These are phyloP conservation scores for Canariomyces notabilis DNA, from an alignment of 2,329 filamentous ascomycete species.

Conservation along the genomic window DNA sequence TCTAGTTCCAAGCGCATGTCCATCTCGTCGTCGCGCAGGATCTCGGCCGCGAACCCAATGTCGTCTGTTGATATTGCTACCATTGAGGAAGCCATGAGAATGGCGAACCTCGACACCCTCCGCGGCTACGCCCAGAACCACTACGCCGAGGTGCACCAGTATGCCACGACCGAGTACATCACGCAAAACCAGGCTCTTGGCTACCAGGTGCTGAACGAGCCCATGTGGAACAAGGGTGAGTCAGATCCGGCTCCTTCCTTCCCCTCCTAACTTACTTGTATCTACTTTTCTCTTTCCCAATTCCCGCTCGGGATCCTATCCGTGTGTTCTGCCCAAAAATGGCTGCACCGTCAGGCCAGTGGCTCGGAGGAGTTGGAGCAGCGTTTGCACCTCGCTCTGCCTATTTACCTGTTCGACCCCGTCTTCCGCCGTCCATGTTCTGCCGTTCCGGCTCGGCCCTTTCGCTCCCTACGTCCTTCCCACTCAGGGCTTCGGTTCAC, in stretches of 20 bases:
- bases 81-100: conserved; percentile 57
- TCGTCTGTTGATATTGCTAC: conserved; percentile 51
- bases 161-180: conserved; percentile 49
- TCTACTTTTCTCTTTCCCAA: conserved; percentile 1
- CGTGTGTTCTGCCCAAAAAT: conserved; percentile 2
- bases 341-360: too few relatives aligned
- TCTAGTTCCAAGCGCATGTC: conserved; percentile 46
- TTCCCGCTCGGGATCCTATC: not conserved
- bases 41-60: conserved; percentile 51
- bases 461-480: not conserved
- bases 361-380: too few relatives aligned
- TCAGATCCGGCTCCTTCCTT: conserved; percentile 14
- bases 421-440: not conserved
- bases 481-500: conserved; percentile 2
- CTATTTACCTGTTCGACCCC: not conserved
- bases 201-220: conserved; percentile 58
- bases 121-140: conserved; percentile 55
- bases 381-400: not conserved
- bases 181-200: conserved; percentile 48
- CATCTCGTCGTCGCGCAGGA: conserved; percentile 44
- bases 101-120: conserved; percentile 55
- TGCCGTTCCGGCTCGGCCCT: not conserved
- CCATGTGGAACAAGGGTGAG: conserved; percentile 62
- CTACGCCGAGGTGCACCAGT: conserved; percentile 52
- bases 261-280: conserved; percentile 7